Conservation (phyloP, 1,284 basidiomycete species). For the Austropuccinia psidii region DNA sequence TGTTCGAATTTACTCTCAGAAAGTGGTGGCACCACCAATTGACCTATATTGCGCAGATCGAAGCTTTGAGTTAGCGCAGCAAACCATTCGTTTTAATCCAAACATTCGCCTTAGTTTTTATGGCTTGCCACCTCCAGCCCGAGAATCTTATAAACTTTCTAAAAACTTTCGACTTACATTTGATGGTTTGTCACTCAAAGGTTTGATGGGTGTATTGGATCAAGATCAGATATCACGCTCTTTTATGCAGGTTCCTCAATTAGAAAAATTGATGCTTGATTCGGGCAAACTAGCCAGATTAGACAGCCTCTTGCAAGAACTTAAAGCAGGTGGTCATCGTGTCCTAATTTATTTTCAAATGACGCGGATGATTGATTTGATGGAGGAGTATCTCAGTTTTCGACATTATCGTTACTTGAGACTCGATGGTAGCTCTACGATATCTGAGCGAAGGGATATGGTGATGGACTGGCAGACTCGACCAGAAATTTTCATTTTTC, state of each 20-base stretch:
- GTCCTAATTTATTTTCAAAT: constrained; percentile 99
- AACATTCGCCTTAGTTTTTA: constrained; percentile 69
- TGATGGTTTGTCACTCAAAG: constrained; percentile 60
- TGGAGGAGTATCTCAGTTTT: constrained; percentile 98
- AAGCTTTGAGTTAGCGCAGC: constrained; percentile 67
- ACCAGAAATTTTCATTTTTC: constrained; percentile 89
- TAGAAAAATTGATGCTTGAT: constrained; percentile 91
- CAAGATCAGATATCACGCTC: constrained; percentile 70
- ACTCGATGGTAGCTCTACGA: constrained; percentile 87
- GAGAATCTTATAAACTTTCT: constrained; percentile 59
- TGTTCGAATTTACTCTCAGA: constrained; percentile 71
- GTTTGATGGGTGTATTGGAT: constrained; percentile 64
- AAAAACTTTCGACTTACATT: constrained; percentile 54
- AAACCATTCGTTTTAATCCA: constrained; percentile 53
- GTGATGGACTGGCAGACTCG: constrained; percentile 99
- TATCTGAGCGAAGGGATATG: constrained; percentile 97
- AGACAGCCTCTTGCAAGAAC: constrained; percentile 77
- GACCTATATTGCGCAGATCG: constrained; percentile 66
- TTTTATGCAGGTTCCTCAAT: constrained; percentile 86
- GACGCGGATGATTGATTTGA: constrained; percentile 99
- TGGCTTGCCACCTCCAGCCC: constrained; percentile 66
- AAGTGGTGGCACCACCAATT: constrained; percentile 76
- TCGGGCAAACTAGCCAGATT: constrained; percentile 91
- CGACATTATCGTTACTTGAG: constrained; percentile 96
- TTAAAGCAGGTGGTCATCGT: constrained; percentile 87